These are phyloP conservation scores for Colletotrichum liaoningense DNA, from an alignment of 2,329 filamentous ascomycete genomes.

Conservation along the genomic window DNA sequence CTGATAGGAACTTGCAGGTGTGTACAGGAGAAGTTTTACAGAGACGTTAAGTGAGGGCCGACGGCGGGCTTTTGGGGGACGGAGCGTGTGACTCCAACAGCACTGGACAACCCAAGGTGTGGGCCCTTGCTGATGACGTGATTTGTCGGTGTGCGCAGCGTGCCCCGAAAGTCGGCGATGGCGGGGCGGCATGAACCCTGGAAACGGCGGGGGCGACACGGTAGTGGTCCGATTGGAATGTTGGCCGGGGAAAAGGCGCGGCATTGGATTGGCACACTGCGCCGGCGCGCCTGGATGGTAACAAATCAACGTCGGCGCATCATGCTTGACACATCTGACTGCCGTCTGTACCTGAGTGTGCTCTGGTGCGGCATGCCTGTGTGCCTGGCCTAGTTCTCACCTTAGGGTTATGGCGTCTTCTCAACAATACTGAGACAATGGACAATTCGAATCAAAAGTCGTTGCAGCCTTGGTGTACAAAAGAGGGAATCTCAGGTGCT, in stretches of 20 bases:
- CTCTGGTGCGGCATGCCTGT: too few species aligned
- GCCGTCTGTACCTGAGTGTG: too few species aligned
- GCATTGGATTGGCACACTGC: not conserved
- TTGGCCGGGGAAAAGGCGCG: not conserved
- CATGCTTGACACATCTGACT: too few species aligned
- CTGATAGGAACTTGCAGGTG: not conserved
- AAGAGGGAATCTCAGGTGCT: not conserved
- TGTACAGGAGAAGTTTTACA: slow-evolving; percentile 7
- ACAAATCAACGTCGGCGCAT: not conserved
- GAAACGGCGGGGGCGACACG: not conserved
- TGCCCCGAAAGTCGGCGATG: slow-evolving; percentile 32
- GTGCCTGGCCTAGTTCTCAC: not conserved
- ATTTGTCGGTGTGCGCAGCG: slow-evolving; percentile 29
- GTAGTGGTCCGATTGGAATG: not conserved
- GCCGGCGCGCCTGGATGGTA: not conserved
- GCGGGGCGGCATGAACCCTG: slow-evolving; percentile 16
- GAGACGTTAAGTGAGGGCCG: slow-evolving; percentile 19
- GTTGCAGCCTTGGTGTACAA: not conserved
- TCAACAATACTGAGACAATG: not conserved
- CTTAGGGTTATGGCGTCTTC: not conserved
- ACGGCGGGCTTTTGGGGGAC: slow-evolving; percentile 25
- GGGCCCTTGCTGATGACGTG: slow-evolving; percentile 32
- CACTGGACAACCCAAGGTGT: slow-evolving; percentile 10
- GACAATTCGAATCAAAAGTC: not conserved
- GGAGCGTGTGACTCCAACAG: slow-evolving; percentile 9